Conservation (phyloP, 2,329 filamentous ascomycete genomes). For the Lasiodiplodia citricola region DNA sequence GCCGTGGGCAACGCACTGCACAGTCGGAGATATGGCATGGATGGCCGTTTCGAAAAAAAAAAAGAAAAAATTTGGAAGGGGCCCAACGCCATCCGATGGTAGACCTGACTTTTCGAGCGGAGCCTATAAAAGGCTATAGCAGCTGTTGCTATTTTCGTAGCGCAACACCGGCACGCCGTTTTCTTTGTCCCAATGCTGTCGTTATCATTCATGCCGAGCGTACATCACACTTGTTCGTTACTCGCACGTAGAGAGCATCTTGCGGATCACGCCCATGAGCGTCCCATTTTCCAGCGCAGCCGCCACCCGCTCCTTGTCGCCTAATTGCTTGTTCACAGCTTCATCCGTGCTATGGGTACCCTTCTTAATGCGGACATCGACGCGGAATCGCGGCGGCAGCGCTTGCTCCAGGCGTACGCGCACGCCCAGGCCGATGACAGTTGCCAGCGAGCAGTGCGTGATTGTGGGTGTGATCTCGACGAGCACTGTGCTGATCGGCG, state of each 20-base stretch:
- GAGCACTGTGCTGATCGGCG: conserved; percentile 73
- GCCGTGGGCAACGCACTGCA: conserved; percentile 1
- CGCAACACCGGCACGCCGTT: not conserved
- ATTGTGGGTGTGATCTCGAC: conserved; percentile 96
- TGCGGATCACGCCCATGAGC: conserved; percentile 83
- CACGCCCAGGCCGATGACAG: conserved; percentile 92
- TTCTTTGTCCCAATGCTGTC: not conserved
- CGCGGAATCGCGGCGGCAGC: conserved; percentile 85
- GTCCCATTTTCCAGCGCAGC: conserved; percentile 94
- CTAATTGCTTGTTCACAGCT: conserved; percentile 95
- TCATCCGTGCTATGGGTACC: conserved; percentile 95
- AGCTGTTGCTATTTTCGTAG: conserved; percentile 21
- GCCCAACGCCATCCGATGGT: not conserved
- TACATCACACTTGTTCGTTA: conserved; percentile 43
- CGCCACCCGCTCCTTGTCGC: conserved; percentile 94
- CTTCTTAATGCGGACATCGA: conserved; percentile 93
- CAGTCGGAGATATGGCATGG: not conserved
- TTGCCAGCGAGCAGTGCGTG: conserved; percentile 94
- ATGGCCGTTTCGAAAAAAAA: not conserved
- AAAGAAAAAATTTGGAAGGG: not conserved
- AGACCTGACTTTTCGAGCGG: conserved; percentile 8
- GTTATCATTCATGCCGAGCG: conserved; percentile 2
- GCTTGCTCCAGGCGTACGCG: conserved; percentile 89
- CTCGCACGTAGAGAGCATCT: conserved; percentile 89
- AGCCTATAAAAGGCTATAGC: conserved; percentile 18